Percentiles rank a stretch among this genome's conserved stretches.
These are phyloP conservation scores for Fusarium metavorans DNA, from an alignment of 2,329 filamentous ascomycete species.

Conservation along the genomic window DNA sequence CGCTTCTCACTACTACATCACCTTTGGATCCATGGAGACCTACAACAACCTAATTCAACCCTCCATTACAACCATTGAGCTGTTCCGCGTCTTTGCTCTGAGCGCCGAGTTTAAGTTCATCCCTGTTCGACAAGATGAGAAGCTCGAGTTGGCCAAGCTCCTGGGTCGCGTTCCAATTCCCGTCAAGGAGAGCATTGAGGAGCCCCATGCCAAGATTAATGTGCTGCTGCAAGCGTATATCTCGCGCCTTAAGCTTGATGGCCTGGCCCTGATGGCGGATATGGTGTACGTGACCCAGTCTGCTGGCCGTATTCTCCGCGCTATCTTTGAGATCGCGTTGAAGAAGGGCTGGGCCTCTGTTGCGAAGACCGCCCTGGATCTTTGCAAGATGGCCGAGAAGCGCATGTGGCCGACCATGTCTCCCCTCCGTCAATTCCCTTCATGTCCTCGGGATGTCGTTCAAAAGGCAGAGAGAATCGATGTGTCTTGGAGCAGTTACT, in stretches of 20 bases:
- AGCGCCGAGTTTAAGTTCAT: constrained; percentile 99
- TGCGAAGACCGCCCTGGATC: constrained; percentile 88
- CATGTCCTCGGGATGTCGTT: constrained; percentile 85
- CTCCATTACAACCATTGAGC: constrained; percentile 90
- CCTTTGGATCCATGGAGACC: constrained; percentile 93
- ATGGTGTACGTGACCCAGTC: constrained; percentile 99
- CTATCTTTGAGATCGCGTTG: constrained; percentile 96
- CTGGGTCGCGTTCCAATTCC: constrained; percentile 92
- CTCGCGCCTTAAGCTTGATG: constrained; percentile 92
- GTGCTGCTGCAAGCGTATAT: constrained; percentile 97
- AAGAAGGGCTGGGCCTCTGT: constrained; percentile 97
- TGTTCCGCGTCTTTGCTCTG: constrained; percentile 95
- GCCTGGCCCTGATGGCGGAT: constrained; percentile 95
- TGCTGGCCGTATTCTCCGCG: constrained; percentile 92
- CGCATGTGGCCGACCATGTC: constrained; percentile 99
- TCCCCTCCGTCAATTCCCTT: constrained; percentile 88
- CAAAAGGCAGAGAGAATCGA: constrained; percentile 95
- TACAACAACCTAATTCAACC: constrained; percentile 97
- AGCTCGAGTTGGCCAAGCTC: constrained; percentile 93
- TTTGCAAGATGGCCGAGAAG: constrained; percentile 99
- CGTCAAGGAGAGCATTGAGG: constrained; percentile 97
- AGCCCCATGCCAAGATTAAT: constrained; percentile 97
- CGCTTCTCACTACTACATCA: constrained; percentile 98
- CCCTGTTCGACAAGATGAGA: constrained; percentile 96
- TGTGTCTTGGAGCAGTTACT: constrained; percentile 92